These are phyloP conservation scores for Stramenopiles sp. DNA, from an alignment of 352 stramenopile species.

Conservation along the genomic window DNA sequence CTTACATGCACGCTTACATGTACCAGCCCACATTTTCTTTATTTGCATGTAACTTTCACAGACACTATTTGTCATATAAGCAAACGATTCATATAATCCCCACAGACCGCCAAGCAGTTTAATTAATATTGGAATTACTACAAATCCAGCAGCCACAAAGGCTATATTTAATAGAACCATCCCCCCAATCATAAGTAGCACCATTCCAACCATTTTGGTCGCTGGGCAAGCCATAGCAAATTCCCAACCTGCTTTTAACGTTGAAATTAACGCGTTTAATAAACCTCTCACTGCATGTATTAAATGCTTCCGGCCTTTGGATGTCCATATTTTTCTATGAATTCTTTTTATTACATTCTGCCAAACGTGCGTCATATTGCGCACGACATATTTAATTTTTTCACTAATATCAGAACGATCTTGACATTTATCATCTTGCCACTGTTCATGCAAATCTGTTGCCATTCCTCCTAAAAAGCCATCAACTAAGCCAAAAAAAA, in stretches of 20 bases:
- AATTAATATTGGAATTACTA: background rate
- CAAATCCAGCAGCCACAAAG: background rate
- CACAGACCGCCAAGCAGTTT: background rate
- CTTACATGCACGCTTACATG: background rate
- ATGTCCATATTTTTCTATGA: background rate
- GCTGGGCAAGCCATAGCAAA: background rate
- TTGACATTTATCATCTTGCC: background rate
- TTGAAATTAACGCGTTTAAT: background rate
- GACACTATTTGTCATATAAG: background rate
- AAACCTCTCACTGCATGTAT: background rate
- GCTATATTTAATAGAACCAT: background rate
- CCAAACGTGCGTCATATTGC: background rate
- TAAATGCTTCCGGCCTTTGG: background rate
- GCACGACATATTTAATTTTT: background rate
- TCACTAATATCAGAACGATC: background rate
- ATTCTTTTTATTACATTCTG: background rate
- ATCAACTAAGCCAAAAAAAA: background rate
- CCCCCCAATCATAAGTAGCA: background rate
- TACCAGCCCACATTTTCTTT: background rate
- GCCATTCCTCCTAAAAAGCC: conserved; percentile 1
- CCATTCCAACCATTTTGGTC: background rate
- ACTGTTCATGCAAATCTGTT: background rate
- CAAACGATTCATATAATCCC: background rate
- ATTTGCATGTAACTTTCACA: background rate
- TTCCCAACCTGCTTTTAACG: background rate